Percentiles rank a stretch among this genome's conserved stretches.
phyloP scores from a whole-genome alignment of 106 monocot genomes.

The Cymbidium sinense region DNA sequence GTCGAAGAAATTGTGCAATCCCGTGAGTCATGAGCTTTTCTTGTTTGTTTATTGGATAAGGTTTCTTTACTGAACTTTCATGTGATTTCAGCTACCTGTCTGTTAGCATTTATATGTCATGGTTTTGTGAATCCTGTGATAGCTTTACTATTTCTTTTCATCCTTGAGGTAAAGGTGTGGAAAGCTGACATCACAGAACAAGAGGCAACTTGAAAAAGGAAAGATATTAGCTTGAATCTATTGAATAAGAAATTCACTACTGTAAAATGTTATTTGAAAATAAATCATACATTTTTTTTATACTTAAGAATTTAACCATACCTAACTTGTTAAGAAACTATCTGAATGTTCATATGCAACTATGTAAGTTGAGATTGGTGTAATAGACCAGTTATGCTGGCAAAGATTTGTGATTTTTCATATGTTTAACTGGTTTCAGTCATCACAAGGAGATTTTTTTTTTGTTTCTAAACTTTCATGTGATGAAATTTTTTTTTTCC shows the following conservation, averaged over 20 bases:
- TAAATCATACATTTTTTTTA: not conserved
- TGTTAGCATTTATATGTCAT: conserved; percentile 6
- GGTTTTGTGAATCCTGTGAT: not conserved
- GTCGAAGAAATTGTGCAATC: not conserved
- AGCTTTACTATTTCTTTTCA: no score
- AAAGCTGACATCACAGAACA: not conserved
- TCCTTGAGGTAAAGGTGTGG: conserved; percentile 1
- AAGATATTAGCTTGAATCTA: no score
- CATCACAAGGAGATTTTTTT: not conserved
- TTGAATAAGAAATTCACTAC: no score
- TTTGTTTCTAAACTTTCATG: not conserved
- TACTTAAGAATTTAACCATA: not conserved
- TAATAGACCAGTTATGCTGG: not conserved
- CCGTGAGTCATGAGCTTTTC: not conserved
- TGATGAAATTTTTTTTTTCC: no score
- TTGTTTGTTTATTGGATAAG: conserved; percentile 12
- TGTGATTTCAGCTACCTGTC: conserved; percentile 36
- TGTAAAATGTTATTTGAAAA: not conserved
- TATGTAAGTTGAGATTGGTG: not conserved
- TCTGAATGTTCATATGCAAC: not conserved
- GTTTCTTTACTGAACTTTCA: conserved; percentile 35
- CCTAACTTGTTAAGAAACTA: not conserved
- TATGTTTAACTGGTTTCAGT: not conserved
- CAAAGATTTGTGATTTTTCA: not conserved
- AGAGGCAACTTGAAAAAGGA: no score